phyloP scores from a whole-genome alignment of 2,329 filamentous ascomycete genomes.

The Metarhizium sp. region DNA sequence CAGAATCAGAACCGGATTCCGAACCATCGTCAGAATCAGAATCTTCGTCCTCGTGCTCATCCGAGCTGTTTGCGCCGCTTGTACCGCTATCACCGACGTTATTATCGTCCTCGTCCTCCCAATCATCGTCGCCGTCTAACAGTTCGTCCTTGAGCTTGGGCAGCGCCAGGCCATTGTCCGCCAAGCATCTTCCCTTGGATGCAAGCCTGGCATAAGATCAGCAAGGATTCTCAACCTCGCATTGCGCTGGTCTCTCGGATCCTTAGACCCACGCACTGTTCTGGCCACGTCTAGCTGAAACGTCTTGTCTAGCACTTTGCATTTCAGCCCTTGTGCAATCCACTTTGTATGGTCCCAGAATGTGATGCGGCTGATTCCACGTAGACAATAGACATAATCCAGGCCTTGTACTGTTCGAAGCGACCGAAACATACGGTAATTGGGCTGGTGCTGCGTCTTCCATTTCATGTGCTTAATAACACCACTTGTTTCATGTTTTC shows the following conservation, averaged over 20 bases:
- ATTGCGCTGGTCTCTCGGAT: not conserved
- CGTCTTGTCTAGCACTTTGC: constrained; percentile 17
- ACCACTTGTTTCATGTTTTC: constrained; percentile 23
- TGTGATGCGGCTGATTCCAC: constrained; percentile 30
- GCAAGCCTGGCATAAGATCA: constrained; percentile 9
- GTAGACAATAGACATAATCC: constrained; percentile 33
- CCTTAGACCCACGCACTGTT: constrained; percentile 13
- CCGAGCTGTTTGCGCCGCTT: not conserved
- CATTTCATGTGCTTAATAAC: constrained; percentile 14
- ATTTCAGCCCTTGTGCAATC: not conserved
- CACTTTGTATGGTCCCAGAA: constrained; percentile 31
- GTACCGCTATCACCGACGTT: not conserved
- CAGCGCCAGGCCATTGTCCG: not conserved
- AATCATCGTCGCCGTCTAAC: not conserved
- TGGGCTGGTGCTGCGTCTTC: constrained; percentile 28
- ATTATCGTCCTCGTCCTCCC: not conserved
- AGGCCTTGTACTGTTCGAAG: constrained; percentile 34
- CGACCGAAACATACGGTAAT: constrained; percentile 25
- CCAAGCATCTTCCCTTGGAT: constrained; percentile 8
- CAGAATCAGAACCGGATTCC: not conserved
- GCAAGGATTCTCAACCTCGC: constrained; percentile 14
- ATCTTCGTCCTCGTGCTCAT: not conserved
- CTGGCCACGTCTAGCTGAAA: constrained; percentile 20
- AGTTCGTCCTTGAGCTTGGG: not conserved
- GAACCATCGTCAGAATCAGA: not conserved